These are phyloP conservation scores for Tylopilus sp. DNA, from an alignment of 768 basidiomycete species.

Conservation along the genomic window DNA sequence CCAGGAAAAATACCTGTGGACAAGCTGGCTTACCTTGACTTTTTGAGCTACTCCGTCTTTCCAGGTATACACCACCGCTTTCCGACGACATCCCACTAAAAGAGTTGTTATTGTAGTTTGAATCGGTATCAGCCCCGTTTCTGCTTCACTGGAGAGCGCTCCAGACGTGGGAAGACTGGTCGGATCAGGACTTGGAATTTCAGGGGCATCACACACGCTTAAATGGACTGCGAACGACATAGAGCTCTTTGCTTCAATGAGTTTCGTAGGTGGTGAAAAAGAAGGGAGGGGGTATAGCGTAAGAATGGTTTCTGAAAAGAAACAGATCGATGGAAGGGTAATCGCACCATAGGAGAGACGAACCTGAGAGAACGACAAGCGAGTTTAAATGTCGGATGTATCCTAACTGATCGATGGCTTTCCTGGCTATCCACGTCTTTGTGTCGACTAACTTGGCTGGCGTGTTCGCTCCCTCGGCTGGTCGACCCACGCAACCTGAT, in stretches of 20 bases:
- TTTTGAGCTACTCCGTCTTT: conserved; percentile 79
- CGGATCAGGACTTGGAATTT: conserved; percentile 22
- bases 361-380: conserved; percentile 81
- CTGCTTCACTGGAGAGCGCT: conserved; percentile 7
- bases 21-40: conserved; percentile 47
- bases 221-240: conserved; percentile 79
- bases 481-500: background rate
- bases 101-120: conserved; percentile 73
- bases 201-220: conserved; percentile 45
- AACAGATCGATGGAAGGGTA: conserved; percentile 1
- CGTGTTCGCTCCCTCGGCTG: conserved; percentile 5
- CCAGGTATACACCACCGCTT: conserved; percentile 83
- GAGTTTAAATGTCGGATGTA: conserved; percentile 85
- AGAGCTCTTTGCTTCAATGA: conserved; percentile 75
- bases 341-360: conserved; percentile 15
- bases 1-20: background rate
- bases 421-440: conserved; percentile 61
- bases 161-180: conserved; percentile 12
- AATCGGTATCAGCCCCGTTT: conserved; percentile 40
- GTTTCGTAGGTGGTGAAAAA: conserved; percentile 64
- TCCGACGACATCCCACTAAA: conserved; percentile 81
- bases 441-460: conserved; percentile 49
- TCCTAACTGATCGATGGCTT: conserved; percentile 84
- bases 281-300: conserved; percentile 76
- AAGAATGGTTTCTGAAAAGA: conserved; percentile 58